Base-by-base conservation (phyloP, 208 protist species). In the Balamuthia mandrillaris region DNA sequence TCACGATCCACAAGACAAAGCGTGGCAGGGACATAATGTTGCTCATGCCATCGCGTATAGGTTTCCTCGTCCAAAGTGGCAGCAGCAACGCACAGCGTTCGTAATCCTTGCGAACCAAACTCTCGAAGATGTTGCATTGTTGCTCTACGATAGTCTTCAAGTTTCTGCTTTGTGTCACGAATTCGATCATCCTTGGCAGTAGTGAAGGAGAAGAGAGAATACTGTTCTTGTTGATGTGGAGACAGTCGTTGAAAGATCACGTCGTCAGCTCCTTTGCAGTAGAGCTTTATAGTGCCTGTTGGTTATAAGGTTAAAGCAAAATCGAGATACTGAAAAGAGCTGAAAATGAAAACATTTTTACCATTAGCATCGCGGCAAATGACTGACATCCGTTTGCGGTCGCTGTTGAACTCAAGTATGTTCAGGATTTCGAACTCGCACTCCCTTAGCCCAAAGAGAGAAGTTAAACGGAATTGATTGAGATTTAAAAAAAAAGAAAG, bases 221-320 rank as follows among this genome's bases (percentile, higher is more conserved):
- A n/a, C n/a, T n/a, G n/a, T n/a, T n/a, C n/a, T n/a, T n/a, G 27
- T 45, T 84, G 56, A 39, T 66, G 47, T 29, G 29, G 12, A 10
- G 58, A 31, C 31, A 94, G 66, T 24, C 90, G 75, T 18, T 82
- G 70, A 14, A 94, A 86, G 35, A 96, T 93, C 10, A 93, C 87
- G 31, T 81, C 89, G 75, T 95, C 94, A 14, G 93, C 94, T 56
- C 94, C 94, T 74, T 96, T 96, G 75, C 31, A 58, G 49, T 85
- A 89, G 10, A 92, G 37, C 16, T 27, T 35, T 33, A 89, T 7
- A 16, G 5, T n/a, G n/a, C 84, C 81, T 56, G 42, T 37, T 14
- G 49, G 51, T n/a, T 63, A 82, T 3, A 37, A 41, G 33, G 41
- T 52, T 18, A 74, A 81, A 31, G 52, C 66, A 16, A 37, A 85